Evolutionary conservation across 768 basidiomycete genomes (phyloP), one percentile per base, ranked within the genome.

Genomic region (Lactarius indigo): DNA sequence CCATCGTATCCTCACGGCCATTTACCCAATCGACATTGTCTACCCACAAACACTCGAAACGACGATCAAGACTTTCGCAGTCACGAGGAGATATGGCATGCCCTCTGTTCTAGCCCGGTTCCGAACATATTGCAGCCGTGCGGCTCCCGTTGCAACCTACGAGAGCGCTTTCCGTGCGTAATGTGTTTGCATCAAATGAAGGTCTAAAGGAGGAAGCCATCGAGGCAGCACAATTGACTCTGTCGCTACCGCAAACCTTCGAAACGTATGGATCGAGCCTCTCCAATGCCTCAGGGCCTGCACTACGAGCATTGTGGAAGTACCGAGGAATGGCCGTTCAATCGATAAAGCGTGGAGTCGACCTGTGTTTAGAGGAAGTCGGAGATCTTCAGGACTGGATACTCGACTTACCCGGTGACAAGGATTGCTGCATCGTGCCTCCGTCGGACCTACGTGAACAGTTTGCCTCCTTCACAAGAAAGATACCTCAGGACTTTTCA

Each of bases 1-100:
- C 20, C 65, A 66, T n/a, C 37, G 62, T 54, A 47, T 65, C 18
- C 63, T 67, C 23, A 64, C 66, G 5, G 47, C 42, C 39, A 59
- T 65, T 37, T 65, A 68, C 66, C 64, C 63, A 2, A 57, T 44
- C 50, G 50, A 63, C 18, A 35, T 67, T 17, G 47, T 37, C 44
- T 59, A 64, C 37, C 64, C 66, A 17, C 57, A 13, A 15, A 60
- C 66, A 7, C 23, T 59, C 26, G 64, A 68, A 28, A n/a, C 35
- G 33, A 35, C 12, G 12, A 58, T 66, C 18, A 52, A 57, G 56
- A 66, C 37, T n/a, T 50, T n/a, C 31, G 57, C 61, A 1, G 59
- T 55, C 57, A n/a, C 61, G 8, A 39, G 37, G 37, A 63, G 59
- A 35, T 58, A 63, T n/a, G 37, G 13, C 37, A 52, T 66, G 57